Base-by-base conservation (phyloP, 208 protist genomes). In the Crithidia brevicula region DNA sequence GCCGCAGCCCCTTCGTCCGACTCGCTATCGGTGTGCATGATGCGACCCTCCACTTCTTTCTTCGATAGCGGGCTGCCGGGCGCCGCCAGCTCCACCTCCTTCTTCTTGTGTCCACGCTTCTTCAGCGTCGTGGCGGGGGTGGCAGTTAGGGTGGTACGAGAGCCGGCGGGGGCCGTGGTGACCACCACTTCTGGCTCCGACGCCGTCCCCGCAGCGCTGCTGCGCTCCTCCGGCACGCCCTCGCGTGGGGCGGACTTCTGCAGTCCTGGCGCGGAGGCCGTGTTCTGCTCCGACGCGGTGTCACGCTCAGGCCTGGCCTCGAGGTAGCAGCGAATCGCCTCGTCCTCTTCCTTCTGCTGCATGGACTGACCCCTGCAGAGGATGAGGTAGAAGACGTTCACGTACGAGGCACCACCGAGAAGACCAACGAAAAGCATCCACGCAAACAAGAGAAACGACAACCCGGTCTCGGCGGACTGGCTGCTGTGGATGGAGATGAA, bases 341-440 rank as follows among this genome's bases (percentile, higher is more conserved):
- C 58, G 34, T 67, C 16, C 47, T 82, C 69, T 54, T 89, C 75
- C 23, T 67, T 36, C 51, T 75, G 45, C 34, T 83, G 74, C 71
- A 83, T 71, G 8, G 42, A 20, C 15, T 65, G 28, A 25, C 76
- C 73, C 5, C 72, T 69, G 42, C 79, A 67, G 13, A 98, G 68
- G 38, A 97, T 88, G 20, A 96, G 71, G 64, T 92, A 97, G 46
- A 98, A 97, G 18, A 89, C 77, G 70, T 98, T 98, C 13, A 98
- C 94, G 72, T 98, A 98, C 9, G 85, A 94, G 7, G 89, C 87
- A 33, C 94, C 94, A 40, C 94, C 92, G 20, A 97, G 56, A 10
- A 97, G 69, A 22, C 94, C 94, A 30, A 96, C 88, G 50, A 91
- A 96, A n/a, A 97, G 23, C 93, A 98, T 97, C 77, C 85, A 89